These are phyloP conservation scores for Mycena galericulata DNA, from an alignment of 768 basidiomycete genomes.

Conservation along the genomic window DNA sequence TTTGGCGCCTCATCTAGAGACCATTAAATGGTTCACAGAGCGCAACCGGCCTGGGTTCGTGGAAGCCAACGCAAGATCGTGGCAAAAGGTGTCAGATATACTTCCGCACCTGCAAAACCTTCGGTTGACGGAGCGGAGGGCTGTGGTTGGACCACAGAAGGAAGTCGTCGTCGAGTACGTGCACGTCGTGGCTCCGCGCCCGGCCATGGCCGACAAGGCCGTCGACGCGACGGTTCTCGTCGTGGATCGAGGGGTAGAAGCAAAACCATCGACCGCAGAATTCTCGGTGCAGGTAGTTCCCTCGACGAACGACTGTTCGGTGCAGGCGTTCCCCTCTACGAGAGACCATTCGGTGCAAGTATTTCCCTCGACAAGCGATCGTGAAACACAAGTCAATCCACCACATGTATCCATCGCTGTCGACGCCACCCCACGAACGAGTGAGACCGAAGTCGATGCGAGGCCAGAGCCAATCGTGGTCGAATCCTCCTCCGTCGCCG, in stretches of 20 bases:
- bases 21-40: conserved; percentile 82
- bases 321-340: conserved; percentile 54
- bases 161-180: conserved; percentile 34
- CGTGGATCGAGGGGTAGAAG: conserved; percentile 56
- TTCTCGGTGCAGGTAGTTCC: conserved; percentile 53
- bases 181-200: conserved; percentile 23
- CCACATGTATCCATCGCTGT: conserved; percentile 55
- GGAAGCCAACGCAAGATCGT: conserved; percentile 73
- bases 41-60: conserved; percentile 78
- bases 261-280: conserved; percentile 50
- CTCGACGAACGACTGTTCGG: conserved; percentile 45
- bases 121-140: conserved; percentile 70
- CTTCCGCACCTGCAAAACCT: conserved; percentile 80
- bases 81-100: conserved; percentile 77
- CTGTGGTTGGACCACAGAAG: conserved; percentile 44
- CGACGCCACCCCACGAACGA: conserved; percentile 64
- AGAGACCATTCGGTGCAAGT: conserved; percentile 52
- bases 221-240: conserved; percentile 66
- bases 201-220: conserved; percentile 50
- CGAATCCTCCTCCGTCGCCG: conserved; percentile 24
- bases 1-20: conserved; percentile 77
- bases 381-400: conserved; percentile 55
- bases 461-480: conserved; percentile 57
- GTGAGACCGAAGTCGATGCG: conserved; percentile 64
- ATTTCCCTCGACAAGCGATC: conserved; percentile 49